phyloP scores from a whole-genome alignment of 306 rosid species.

The Cyamopsis tetragonoloba region DNA sequence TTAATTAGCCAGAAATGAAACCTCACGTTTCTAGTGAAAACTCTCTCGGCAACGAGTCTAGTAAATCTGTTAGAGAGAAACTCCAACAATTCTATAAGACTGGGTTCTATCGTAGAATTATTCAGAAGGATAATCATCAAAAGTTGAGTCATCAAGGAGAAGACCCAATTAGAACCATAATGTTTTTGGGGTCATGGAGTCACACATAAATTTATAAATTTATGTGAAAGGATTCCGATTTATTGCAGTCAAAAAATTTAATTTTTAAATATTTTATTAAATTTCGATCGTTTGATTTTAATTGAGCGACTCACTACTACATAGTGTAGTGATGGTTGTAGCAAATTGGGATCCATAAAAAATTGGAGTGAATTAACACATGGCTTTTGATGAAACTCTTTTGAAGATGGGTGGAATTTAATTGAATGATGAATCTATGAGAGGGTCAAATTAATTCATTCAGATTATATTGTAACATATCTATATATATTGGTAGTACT shows the following conservation, averaged over 20 bases:
- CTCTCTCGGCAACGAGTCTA: conserved; percentile 18
- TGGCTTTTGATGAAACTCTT: not conserved
- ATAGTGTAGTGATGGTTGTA: too few species aligned
- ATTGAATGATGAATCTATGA: not conserved
- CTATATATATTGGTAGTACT: not conserved
- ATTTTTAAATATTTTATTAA: too few species aligned
- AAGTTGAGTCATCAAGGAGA: conserved; percentile 7
- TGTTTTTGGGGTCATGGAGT: conserved; percentile 40
- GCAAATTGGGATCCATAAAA: too few species aligned
- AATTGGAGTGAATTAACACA: too few species aligned
- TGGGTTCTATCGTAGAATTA: too few species aligned
- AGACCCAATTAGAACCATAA: conserved; percentile 31
- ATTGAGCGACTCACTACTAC: too few species aligned
- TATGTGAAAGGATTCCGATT: too few species aligned
- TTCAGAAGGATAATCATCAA: too few species aligned
- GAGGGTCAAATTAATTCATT: not conserved
- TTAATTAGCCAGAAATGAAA: conserved; percentile 21
- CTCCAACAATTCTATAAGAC: conserved; percentile 22
- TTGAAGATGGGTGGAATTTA: not conserved
- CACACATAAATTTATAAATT: conserved; percentile 29
- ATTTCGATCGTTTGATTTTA: too few species aligned
- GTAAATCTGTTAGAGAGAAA: conserved; percentile 26
- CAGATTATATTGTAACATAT: not conserved
- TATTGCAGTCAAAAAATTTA: too few species aligned
- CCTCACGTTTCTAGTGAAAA: conserved; percentile 22